A percentile compares a stretch with the other conserved stretches of the same genome.
These are phyloP conservation scores for Saposhnikovia divaricata DNA, from an alignment of 129 eudicot species.

Conservation along the genomic window DNA sequence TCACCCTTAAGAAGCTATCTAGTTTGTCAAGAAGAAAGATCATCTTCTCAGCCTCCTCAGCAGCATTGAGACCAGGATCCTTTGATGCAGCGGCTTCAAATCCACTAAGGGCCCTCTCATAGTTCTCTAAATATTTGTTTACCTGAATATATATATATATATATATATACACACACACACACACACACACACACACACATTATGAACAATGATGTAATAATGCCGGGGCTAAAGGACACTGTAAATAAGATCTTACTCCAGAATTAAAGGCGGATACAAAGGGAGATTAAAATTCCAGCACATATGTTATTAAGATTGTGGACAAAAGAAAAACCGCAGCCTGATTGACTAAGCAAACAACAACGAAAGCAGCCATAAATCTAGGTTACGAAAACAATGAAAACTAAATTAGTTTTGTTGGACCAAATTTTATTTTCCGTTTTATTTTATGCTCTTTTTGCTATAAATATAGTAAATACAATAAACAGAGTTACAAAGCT, in stretches of 20 bases:
- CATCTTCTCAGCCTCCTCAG: conserved; percentile 66
- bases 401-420: neutral
- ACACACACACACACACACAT: too few species aligned
- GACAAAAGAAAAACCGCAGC: neutral
- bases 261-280: neutral
- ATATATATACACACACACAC: too few species aligned
- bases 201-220: neutral
- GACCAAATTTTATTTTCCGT: neutral
- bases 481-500: neutral
- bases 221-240: neutral
- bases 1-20: conserved; percentile 56
- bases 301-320: neutral
- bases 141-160: conserved; percentile 33
- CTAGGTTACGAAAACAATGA: neutral
- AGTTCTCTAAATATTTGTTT: conserved; percentile 79
- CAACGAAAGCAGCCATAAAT: neutral
- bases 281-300: neutral
- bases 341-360: neutral
- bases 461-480: neutral
- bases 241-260: neutral
- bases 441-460: neutral
- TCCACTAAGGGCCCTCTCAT: conserved; percentile 95
- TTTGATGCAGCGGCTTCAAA: conserved; percentile 83
- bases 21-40: conserved; percentile 76
- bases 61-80: conserved; percentile 89